Conservation (phyloP, 2,329 filamentous ascomycete species). For the Elsinoe perseae region DNA sequence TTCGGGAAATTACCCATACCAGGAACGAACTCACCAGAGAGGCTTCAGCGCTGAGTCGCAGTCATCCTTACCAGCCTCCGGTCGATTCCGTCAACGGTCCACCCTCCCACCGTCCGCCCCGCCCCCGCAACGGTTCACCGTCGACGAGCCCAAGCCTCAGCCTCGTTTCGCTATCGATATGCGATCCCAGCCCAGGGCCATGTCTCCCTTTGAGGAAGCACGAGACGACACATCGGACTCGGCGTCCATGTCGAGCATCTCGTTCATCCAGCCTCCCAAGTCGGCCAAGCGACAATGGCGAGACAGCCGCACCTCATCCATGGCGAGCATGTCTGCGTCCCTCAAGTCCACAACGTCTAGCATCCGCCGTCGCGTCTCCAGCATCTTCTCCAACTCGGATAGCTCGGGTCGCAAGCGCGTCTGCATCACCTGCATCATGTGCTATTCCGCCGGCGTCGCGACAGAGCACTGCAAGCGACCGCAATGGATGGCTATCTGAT, state of each 20-base stretch:
- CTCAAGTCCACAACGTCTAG: neutral
- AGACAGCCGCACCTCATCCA: conserved; percentile 13
- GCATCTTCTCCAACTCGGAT: conserved; percentile 10
- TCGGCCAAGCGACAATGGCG: conserved; percentile 9
- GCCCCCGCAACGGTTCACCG: conserved; percentile 5
- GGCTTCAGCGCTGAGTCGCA: conserved; percentile 12
- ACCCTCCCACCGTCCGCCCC: neutral
- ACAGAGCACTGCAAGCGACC: conserved; percentile 9
- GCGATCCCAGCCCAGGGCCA: conserved; percentile 5
- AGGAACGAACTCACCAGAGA: neutral
- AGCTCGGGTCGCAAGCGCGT: conserved; percentile 1
- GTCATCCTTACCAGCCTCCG: conserved; percentile 10
- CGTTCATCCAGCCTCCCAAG: conserved; percentile 47
- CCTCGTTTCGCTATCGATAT: neutral
- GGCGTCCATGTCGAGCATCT: conserved; percentile 41
- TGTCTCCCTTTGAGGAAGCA: conserved; percentile 4
- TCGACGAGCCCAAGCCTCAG: neutral
- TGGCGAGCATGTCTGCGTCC: conserved; percentile 12
- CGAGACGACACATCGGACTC: neutral
- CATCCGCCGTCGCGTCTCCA: conserved; percentile 8
- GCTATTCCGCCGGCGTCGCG: conserved; percentile 6
- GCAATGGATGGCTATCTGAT: conserved; percentile 1
- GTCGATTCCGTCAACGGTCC: neutral
- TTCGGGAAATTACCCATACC: conserved; percentile 11
- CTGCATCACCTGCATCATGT: conserved; percentile 12